These are phyloP conservation scores for Phytophthora sp. DNA, from an alignment of 352 stramenopile genomes.

Conservation along the genomic window DNA sequence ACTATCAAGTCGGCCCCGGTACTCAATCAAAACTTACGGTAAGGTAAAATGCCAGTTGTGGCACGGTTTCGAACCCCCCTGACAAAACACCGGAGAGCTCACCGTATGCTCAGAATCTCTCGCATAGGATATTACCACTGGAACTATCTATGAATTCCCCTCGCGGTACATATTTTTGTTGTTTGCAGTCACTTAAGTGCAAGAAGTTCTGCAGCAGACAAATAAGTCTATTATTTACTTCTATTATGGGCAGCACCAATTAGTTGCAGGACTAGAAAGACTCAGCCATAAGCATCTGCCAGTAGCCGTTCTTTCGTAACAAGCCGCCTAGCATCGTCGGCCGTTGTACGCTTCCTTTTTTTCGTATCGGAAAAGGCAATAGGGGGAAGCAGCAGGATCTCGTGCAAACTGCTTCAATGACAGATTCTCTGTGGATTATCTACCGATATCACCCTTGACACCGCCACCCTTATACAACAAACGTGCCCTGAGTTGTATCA, in stretches of 20 bases:
- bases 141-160: too few species aligned
- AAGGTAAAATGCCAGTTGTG: too few species aligned
- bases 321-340: not conserved
- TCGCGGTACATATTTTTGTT: not conserved
- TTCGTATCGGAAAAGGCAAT: not conserved
- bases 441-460: not conserved
- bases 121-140: too few species aligned
- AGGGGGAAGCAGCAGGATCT: not conserved
- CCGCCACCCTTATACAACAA: not conserved
- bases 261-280: not conserved
- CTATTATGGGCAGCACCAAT: not conserved
- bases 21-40: too few species aligned
- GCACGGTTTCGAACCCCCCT: too few species aligned
- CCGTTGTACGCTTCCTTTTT: not conserved
- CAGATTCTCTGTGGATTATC: not conserved
- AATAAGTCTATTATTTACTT: not conserved
- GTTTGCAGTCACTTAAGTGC: not conserved
- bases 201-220: not conserved
- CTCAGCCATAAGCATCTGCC: not conserved
- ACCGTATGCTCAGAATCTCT: too few species aligned
- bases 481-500: not conserved
- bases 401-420: not conserved
- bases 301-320: not conserved
- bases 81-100: too few species aligned
- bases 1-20: too few species aligned